Conservation (phyloP, 768 basidiomycete species). For the Suillus hirtellus region DNA sequence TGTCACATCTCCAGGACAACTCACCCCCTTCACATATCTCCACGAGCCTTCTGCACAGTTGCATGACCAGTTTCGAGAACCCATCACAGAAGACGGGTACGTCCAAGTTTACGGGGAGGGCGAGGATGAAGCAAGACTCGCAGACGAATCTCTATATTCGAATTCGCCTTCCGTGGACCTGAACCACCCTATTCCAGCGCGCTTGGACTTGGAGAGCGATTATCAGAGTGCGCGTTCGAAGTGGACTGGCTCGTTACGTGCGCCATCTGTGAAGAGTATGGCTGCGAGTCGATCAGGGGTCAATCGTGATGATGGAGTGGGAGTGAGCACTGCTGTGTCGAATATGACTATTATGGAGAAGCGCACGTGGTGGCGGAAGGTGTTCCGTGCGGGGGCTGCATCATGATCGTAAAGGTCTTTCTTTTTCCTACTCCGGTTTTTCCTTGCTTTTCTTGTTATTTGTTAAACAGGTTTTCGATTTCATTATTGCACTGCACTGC, state of each 20-base stretch:
- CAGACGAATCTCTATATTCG: conserved; percentile 23
- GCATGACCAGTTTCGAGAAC: background rate
- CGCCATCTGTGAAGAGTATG: conserved; percentile 23
- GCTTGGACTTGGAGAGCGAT: conserved; percentile 22
- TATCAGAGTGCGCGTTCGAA: conserved; percentile 32
- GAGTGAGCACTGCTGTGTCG: conserved; percentile 2
- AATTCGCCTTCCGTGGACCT: conserved; percentile 22
- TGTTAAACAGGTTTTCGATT: conserved; percentile 4
- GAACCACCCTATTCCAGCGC: background rate
- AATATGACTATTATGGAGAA: conserved; percentile 18
- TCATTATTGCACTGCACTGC: background rate
- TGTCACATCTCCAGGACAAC: conserved; percentile 31
- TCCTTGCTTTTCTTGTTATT: conserved; percentile 8
- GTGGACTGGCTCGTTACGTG: conserved; percentile 15
- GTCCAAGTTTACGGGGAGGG: background rate
- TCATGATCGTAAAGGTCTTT: background rate
- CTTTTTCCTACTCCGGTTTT: background rate
- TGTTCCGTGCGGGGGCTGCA: conserved; percentile 18
- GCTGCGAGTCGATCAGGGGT: conserved; percentile 13
- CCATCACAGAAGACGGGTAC: background rate
- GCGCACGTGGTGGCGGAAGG: conserved; percentile 34
- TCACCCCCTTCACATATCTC: conserved; percentile 41
- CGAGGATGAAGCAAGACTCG: conserved; percentile 11
- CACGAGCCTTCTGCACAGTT: conserved; percentile 23
- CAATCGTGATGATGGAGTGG: too few species aligned